Percentiles rank a stretch among this genome's conserved stretches.
Conservation (phyloP, 2,329 filamentous ascomycete species). For the Xenoacremonium recifei region DNA sequence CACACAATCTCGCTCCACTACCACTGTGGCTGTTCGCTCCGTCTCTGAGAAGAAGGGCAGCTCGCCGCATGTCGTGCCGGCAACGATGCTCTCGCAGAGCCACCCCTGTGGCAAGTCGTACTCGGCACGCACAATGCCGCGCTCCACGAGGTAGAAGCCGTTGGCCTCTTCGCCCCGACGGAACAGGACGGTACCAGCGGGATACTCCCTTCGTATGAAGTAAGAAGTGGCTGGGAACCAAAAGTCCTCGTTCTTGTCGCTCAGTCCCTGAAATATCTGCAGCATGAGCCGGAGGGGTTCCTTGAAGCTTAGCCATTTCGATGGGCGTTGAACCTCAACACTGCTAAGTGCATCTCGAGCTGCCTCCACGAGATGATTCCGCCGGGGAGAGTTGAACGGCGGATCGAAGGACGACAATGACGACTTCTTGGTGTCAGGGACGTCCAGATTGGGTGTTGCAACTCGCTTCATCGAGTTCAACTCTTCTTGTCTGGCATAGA, state of each 20-base stretch:
- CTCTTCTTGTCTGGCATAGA: slow-evolving; percentile 69
- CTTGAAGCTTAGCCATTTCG: slow-evolving; percentile 81
- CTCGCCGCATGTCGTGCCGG: slow-evolving; percentile 93
- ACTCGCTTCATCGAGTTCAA: slow-evolving; percentile 44
- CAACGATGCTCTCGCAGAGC: slow-evolving; percentile 88
- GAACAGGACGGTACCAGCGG: slow-evolving; percentile 73
- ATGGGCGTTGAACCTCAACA: slow-evolving; percentile 55
- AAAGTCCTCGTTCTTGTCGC: slow-evolving; percentile 86
- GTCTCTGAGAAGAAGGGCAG: slow-evolving; percentile 95
- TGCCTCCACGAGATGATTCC: slow-evolving; percentile 72
- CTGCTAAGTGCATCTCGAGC: slow-evolving; percentile 74
- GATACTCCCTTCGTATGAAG: slow-evolving; percentile 68
- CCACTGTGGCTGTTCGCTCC: slow-evolving; percentile 78
- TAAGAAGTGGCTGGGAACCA: slow-evolving; percentile 81
- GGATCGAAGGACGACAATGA: slow-evolving; percentile 34
- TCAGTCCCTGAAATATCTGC: slow-evolving; percentile 91
- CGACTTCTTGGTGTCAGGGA: slow-evolving; percentile 39
- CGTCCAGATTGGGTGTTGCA: slow-evolving; percentile 45
- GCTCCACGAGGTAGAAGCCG: slow-evolving; percentile 88
- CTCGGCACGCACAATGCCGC: slow-evolving; percentile 84
- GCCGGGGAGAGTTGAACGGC: slow-evolving; percentile 75
- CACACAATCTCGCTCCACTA: slow-evolving; percentile 77
- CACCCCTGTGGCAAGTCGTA: slow-evolving; percentile 88
- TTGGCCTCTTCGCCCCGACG: slow-evolving; percentile 71
- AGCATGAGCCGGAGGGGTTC: slow-evolving; percentile 90